Conservation (phyloP, 148 eudicot species). For the Silene uniflora region DNA sequence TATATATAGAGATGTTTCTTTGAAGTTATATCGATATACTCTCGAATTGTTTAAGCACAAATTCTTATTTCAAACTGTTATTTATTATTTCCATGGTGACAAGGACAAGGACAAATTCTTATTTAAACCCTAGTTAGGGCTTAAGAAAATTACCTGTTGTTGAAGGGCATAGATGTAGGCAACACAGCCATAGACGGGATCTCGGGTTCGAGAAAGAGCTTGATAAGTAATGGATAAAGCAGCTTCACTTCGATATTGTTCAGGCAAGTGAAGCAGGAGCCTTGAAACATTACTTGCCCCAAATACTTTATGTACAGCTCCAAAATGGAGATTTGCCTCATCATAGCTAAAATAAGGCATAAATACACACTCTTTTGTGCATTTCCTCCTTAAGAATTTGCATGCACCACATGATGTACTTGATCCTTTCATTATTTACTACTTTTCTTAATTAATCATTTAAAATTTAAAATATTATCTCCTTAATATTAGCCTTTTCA, state of each 20-base stretch:
- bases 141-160: slow-evolving; percentile 47
- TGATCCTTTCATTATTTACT: slow-evolving; percentile 54
- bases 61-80: too few relatives aligned
- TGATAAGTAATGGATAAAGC: slow-evolving; percentile 59
- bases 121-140: too few relatives aligned
- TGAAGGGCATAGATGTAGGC: slow-evolving; percentile 69
- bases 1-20: too few relatives aligned
- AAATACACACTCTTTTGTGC: slow-evolving; percentile 65
- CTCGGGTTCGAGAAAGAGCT: slow-evolving; percentile 68
- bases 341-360: slow-evolving; percentile 67
- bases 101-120: too few relatives aligned
- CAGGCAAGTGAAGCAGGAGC: slow-evolving; percentile 54
- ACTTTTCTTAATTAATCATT: neutral
- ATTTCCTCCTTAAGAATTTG: slow-evolving; percentile 25
- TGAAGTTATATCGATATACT: too few relatives aligned
- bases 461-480: too few relatives aligned
- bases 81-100: too few relatives aligned
- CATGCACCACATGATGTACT: slow-evolving; percentile 93
- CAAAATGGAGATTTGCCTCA: slow-evolving; percentile 55
- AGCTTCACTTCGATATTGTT: slow-evolving; percentile 50
- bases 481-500: too few relatives aligned
- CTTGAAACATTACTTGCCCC: slow-evolving; percentile 83
- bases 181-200: slow-evolving; percentile 82
- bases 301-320: slow-evolving; percentile 78
- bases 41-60: too few relatives aligned